Conservation (phyloP, 495 filamentous ascomycete species). For the Penicillium atrosanguineum region DNA sequence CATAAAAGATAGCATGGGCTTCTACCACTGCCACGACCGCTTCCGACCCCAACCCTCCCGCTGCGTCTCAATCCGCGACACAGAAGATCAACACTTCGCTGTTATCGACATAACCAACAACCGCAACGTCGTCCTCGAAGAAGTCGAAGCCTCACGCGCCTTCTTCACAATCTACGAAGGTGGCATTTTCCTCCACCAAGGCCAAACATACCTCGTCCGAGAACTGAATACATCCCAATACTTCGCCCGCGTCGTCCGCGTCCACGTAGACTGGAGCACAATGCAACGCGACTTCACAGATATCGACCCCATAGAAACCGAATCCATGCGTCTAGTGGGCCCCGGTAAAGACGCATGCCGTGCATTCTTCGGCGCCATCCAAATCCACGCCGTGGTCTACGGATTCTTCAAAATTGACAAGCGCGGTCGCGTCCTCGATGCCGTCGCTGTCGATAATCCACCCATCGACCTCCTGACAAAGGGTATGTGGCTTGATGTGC, state of each 20-base stretch:
- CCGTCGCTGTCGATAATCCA: slow-evolving; percentile 88
- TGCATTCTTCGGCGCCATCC: slow-evolving; percentile 82
- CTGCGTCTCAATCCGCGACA: slow-evolving; percentile 86
- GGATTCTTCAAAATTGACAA: slow-evolving; percentile 96
- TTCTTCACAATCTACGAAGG: slow-evolving; percentile 97
- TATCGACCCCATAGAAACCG: slow-evolving; percentile 87
- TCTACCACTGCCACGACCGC: slow-evolving; percentile 84
- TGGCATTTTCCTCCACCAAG: slow-evolving; percentile 96
- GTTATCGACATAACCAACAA: slow-evolving; percentile 85
- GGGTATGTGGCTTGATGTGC: slow-evolving; percentile 96
- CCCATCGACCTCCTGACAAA: slow-evolving; percentile 80
- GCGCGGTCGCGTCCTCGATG: slow-evolving; percentile 79
- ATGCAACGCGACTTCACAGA: slow-evolving; percentile 93
- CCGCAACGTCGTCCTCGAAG: slow-evolving; percentile 84
- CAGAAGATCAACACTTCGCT: slow-evolving; percentile 88
- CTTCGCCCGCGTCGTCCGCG: slow-evolving; percentile 70
- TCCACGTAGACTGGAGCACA: slow-evolving; percentile 96
- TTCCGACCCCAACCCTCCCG: slow-evolving; percentile 83
- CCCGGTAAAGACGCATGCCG: slow-evolving; percentile 41
- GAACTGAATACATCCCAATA: slow-evolving; percentile 77
- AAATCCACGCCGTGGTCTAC: slow-evolving; percentile 81
- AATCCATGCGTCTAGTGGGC: slow-evolving; percentile 69
- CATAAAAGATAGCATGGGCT: slow-evolving; percentile 68
- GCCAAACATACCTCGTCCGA: slow-evolving; percentile 84
- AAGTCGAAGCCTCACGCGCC: slow-evolving; percentile 91